These are phyloP conservation scores for Cryptococcus maquisensis DNA, from an alignment of 1,284 basidiomycete species.

Conservation along the genomic window DNA sequence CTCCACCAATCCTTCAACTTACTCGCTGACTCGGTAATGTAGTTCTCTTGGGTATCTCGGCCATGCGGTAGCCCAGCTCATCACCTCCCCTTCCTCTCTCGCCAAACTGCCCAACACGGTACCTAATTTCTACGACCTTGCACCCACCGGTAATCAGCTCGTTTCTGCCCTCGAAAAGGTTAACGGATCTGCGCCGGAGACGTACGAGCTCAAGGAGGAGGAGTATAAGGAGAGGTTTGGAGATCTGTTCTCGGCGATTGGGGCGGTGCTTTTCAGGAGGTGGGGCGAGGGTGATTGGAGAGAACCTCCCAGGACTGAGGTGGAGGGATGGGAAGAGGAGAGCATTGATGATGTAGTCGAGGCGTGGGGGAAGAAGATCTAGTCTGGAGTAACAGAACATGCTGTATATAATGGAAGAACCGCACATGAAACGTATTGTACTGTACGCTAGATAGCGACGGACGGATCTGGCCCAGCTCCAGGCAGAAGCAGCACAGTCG, in stretches of 20 bases:
- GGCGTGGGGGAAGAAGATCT: slow-evolving; percentile 19
- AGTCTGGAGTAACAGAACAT: not conserved
- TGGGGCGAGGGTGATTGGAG: slow-evolving; percentile 9
- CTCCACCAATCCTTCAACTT: not conserved
- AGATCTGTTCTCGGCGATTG: not conserved
- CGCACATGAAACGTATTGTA: no score
- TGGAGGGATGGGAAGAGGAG: slow-evolving; percentile 3
- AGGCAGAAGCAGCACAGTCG: no score
- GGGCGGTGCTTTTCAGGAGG: slow-evolving; percentile 2
- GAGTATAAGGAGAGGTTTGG: slow-evolving; percentile 1
- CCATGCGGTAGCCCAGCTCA: slow-evolving; percentile 9
- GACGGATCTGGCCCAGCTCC: no score
- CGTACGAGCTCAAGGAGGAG: not conserved
- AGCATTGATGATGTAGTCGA: slow-evolving; percentile 4
- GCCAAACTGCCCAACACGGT: not conserved
- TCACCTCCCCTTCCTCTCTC: not conserved
- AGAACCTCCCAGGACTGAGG: not conserved
- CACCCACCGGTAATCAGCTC: slow-evolving; percentile 7
- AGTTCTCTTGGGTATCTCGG: slow-evolving; percentile 8
- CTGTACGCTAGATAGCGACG: no score
- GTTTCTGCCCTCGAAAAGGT: slow-evolving; percentile 5
- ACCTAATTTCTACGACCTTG: slow-evolving; percentile 3
- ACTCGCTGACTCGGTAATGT: not conserved
- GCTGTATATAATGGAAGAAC: no score
- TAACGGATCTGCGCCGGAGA: slow-evolving; percentile 3